Percentiles rank a stretch among this genome's conserved stretches.
phyloP scores from a whole-genome alignment of 2,329 filamentous ascomycete species.

The Pseudogymnoascus sp. region DNA sequence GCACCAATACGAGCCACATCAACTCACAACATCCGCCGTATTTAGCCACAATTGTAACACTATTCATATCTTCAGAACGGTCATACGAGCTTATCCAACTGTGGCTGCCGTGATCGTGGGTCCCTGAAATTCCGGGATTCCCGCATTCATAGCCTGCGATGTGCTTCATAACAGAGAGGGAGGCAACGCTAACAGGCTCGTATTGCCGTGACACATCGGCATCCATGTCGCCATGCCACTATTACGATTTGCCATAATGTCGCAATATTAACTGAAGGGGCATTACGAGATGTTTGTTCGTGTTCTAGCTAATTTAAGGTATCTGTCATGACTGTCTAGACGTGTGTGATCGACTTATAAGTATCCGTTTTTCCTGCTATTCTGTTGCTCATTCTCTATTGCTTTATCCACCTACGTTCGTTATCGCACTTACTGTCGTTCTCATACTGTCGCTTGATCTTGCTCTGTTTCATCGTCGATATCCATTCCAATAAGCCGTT shows the following conservation, averaged over 20 bases:
- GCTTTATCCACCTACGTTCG: not conserved
- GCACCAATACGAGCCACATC: not conserved
- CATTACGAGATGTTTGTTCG: not conserved
- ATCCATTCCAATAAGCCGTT: not conserved
- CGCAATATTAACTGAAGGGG: slow-evolving; percentile 6
- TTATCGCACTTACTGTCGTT: not conserved
- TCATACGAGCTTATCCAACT: not conserved
- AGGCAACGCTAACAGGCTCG: not conserved
- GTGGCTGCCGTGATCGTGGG: not conserved
- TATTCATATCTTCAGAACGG: not conserved
- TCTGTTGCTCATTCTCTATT: not conserved
- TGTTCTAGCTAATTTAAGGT: not conserved
- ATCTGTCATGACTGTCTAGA: not conserved
- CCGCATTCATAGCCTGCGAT: not conserved
- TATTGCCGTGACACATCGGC: not conserved
- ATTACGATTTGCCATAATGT: not conserved
- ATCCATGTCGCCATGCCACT: slow-evolving; percentile 1
- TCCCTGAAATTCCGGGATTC: not conserved
- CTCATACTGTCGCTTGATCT: not conserved
- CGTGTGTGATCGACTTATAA: not conserved
- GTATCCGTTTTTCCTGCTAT: not conserved
- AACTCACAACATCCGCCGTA: not conserved
- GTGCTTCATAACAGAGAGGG: not conserved
- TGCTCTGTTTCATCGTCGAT: not conserved
- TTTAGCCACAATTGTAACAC: not conserved